Percentiles rank a stretch among this genome's conserved stretches.
phyloP scores from a whole-genome alignment of 2,329 filamentous ascomycete genomes.

The Xylaria sp. region DNA sequence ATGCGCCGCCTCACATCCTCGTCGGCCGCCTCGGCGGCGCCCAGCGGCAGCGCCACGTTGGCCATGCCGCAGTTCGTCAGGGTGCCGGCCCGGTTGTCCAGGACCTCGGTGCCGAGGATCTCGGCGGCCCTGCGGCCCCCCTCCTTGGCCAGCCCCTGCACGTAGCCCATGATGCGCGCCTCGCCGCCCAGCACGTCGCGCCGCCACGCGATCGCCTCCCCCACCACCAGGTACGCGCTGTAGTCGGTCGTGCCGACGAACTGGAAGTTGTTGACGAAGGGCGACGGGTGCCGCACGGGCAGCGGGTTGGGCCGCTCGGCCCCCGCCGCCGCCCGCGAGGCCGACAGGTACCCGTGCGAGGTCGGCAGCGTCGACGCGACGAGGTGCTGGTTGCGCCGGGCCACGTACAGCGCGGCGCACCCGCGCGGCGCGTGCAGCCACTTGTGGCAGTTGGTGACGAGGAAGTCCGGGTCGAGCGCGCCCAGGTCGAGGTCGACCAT shows the following conservation, averaged over 20 bases:
- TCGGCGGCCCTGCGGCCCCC: constrained; percentile 64
- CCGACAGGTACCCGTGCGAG: constrained; percentile 73
- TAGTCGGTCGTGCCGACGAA: constrained; percentile 78
- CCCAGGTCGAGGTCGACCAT: constrained; percentile 72
- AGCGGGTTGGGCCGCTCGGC: constrained; percentile 47
- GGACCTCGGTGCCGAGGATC: constrained; percentile 68
- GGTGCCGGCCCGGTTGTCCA: constrained; percentile 67
- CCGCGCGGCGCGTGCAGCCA: constrained; percentile 84
- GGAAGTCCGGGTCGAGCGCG: constrained; percentile 77
- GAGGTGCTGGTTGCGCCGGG: constrained; percentile 72
- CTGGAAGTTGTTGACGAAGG: constrained; percentile 73
- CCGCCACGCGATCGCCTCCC: constrained; percentile 73
- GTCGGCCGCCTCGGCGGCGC: constrained; percentile 35
- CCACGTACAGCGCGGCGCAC: constrained; percentile 81
- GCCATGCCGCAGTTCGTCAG: constrained; percentile 69
- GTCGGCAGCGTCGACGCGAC: constrained; percentile 78
- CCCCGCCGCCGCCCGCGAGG: constrained; percentile 27
- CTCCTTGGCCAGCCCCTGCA: constrained; percentile 61
- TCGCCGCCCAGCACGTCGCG: constrained; percentile 73
- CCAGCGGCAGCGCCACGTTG: constrained; percentile 74
- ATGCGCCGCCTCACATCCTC: constrained; percentile 60
- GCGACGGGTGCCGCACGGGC: constrained; percentile 51
- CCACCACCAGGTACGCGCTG: constrained; percentile 70
- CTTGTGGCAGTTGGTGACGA: constrained; percentile 86
- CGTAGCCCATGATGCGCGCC: constrained; percentile 66